These are phyloP conservation scores for Thalassia testudinum DNA, from an alignment of 116 monocot genomes.

Conservation along the genomic window DNA sequence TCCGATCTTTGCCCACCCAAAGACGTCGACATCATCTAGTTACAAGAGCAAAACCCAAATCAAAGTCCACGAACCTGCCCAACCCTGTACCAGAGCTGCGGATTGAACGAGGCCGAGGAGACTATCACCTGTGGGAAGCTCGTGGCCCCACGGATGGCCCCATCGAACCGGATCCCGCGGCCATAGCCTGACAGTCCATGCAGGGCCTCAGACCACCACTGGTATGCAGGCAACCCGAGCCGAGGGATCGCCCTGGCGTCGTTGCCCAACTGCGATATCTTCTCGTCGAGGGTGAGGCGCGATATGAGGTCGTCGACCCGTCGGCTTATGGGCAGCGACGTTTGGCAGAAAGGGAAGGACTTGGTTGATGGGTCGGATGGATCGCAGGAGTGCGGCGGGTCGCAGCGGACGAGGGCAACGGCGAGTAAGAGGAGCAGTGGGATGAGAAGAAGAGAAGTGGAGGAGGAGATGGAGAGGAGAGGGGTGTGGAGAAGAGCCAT, in stretches of 20 bases:
- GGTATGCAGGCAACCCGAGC: slow-evolving; percentile 38
- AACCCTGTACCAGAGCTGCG: slow-evolving; percentile 56
- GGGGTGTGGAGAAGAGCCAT: too few species aligned
- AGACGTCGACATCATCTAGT: too few species aligned
- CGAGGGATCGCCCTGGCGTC: slow-evolving; percentile 44
- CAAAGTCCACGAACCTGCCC: slow-evolving; percentile 30
- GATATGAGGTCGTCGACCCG: slow-evolving; percentile 43
- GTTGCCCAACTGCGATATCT: slow-evolving; percentile 46
- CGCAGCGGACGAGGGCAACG: background rate
- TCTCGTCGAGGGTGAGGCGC: slow-evolving; percentile 41
- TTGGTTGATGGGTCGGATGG: slow-evolving; percentile 6
- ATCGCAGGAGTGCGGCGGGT: slow-evolving; percentile 49
- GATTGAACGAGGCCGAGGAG: slow-evolving; percentile 63
- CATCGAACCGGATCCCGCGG: slow-evolving; percentile 41
- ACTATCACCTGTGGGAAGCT: slow-evolving; percentile 87
- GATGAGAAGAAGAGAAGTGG: too few species aligned
- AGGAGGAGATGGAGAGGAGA: too few species aligned
- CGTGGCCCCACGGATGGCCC: slow-evolving; percentile 31
- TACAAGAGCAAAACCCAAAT: too few species aligned
- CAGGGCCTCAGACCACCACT: slow-evolving; percentile 96
- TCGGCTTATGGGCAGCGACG: slow-evolving; percentile 15
- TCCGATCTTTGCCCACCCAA: too few species aligned
- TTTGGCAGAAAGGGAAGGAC: slow-evolving; percentile 34
- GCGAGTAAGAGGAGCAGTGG: background rate
- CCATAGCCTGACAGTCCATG: slow-evolving; percentile 69